Conservation (phyloP, 192 early-diverging fungal species). For the Jimgerdemannia flammicorona region DNA sequence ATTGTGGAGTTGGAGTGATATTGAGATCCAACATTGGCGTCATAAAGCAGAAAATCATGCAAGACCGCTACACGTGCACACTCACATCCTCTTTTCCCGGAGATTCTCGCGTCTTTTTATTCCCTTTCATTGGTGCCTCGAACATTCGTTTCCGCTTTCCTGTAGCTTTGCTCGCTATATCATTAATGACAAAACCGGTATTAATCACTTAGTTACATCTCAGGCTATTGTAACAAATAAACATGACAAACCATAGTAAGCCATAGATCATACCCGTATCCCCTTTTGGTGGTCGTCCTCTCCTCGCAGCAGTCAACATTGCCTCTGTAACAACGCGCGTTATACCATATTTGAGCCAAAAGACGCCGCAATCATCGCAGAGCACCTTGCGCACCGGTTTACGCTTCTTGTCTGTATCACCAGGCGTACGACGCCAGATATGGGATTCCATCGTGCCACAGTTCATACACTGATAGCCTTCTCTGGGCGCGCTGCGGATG, state of each 20-base stretch:
- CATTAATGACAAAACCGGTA: not conserved
- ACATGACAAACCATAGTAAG: not conserved
- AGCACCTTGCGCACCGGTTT: constrained; percentile 32
- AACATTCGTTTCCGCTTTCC: constrained; percentile 14
- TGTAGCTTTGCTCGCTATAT: constrained; percentile 7
- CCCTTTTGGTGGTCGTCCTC: not conserved
- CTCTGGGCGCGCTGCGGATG: not conserved
- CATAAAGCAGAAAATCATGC: not conserved
- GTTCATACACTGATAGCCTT: constrained; percentile 34
- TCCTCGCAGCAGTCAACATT: not conserved
- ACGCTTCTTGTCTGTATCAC: constrained; percentile 35
- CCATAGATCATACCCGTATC: not conserved
- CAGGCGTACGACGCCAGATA: constrained; percentile 35
- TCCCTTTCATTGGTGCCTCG: constrained; percentile 6
- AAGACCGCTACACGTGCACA: not conserved
- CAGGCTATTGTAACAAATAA: too few relatives aligned
- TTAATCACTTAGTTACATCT: too few relatives aligned
- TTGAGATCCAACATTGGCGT: not conserved
- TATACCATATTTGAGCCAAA: constrained; percentile 55
- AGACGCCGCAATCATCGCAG: constrained; percentile 51
- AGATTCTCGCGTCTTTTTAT: not conserved
- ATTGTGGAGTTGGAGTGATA: not conserved
- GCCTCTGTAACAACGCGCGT: constrained; percentile 28
- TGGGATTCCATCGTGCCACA: constrained; percentile 30
- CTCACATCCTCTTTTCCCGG: not conserved